Percentiles rank a stretch among this genome's conserved stretches.
These are phyloP conservation scores for Hericium erinaceus DNA, from an alignment of 768 basidiomycete genomes.

Conservation along the genomic window DNA sequence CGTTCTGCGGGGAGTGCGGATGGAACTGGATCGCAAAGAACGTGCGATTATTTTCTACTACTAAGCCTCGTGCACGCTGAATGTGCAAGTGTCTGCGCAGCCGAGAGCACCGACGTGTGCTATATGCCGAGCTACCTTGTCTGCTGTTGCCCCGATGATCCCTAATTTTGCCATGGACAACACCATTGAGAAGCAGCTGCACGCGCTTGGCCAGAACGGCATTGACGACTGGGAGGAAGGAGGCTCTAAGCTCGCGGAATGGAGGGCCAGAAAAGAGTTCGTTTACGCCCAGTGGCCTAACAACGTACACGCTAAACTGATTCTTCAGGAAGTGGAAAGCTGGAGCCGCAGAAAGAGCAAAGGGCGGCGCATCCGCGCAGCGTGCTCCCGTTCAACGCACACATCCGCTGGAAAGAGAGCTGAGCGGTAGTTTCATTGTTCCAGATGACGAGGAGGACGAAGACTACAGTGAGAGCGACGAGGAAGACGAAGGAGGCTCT, in stretches of 20 bases:
- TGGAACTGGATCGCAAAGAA: constrained; percentile 48
- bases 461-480: background rate
- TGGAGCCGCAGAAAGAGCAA: constrained; percentile 1
- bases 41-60: constrained; percentile 25
- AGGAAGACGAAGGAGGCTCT: background rate
- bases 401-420: background rate
- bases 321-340: constrained; percentile 10
- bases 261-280: constrained; percentile 46
- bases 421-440: background rate
- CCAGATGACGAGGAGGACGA: background rate
- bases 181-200: constrained; percentile 50
- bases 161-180: constrained; percentile 59
- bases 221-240: constrained; percentile 41
- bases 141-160: constrained; percentile 36
- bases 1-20: constrained; percentile 60
- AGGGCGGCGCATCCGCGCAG: background rate
- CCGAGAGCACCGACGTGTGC: constrained; percentile 43
- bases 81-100: constrained; percentile 11
- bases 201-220: constrained; percentile 35
- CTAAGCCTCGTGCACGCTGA: background rate
- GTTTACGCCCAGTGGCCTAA: constrained; percentile 1
- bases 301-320: background rate
- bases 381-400: background rate
- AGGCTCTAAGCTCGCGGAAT: constrained; percentile 41
- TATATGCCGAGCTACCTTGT: constrained; percentile 45